Evolutionary conservation across 768 basidiomycete species (phyloP).

Genomic region (Lactarius hengduanensis): DNA sequence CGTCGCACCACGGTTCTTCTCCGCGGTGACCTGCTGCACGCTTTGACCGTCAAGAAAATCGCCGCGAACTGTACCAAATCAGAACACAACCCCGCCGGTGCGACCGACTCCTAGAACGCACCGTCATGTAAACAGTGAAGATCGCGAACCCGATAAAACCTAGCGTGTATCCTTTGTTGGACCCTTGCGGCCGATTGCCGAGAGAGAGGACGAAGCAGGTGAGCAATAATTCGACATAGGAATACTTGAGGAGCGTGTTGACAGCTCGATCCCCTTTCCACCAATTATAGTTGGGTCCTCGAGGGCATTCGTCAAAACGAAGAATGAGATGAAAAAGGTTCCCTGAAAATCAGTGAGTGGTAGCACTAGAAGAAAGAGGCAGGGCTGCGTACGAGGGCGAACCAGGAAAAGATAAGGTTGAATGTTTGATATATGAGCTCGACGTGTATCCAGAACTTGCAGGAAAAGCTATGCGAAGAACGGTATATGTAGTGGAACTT

Average conservation of each 20-base stretch:
- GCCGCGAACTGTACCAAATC: constrained; percentile 55
- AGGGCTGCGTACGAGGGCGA: constrained; percentile 58
- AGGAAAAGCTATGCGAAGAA: constrained; percentile 72
- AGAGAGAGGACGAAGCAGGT: constrained; percentile 85
- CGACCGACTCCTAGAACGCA: constrained; percentile 36
- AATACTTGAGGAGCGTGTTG: constrained; percentile 80
- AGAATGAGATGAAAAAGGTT: constrained; percentile 90
- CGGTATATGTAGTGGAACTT: constrained; percentile 97
- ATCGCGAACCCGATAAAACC: constrained; percentile 86
- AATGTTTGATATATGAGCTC: constrained; percentile 90
- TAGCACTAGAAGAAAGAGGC: background rate
- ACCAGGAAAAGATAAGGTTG: constrained; percentile 93
- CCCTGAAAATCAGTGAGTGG: constrained; percentile 42
- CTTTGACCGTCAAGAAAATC: constrained; percentile 81
- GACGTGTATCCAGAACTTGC: constrained; percentile 94
- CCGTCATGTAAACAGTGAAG: constrained; percentile 97
- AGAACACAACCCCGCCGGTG: constrained; percentile 1
- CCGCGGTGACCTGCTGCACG: constrained; percentile 55
- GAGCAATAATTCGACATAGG: constrained; percentile 84
- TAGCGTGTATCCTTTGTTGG: constrained; percentile 81
- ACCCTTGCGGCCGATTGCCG: constrained; percentile 90
- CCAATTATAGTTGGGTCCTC: constrained; percentile 61
- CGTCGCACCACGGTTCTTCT: constrained; percentile 46
- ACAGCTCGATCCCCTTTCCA: constrained; percentile 55
- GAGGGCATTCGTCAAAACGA: constrained; percentile 71